A percentile compares a stretch with the other conserved stretches of the same genome.
These are phyloP conservation scores for Discostella stelligera DNA, from an alignment of 352 stramenopile genomes.

Conservation along the genomic window DNA sequence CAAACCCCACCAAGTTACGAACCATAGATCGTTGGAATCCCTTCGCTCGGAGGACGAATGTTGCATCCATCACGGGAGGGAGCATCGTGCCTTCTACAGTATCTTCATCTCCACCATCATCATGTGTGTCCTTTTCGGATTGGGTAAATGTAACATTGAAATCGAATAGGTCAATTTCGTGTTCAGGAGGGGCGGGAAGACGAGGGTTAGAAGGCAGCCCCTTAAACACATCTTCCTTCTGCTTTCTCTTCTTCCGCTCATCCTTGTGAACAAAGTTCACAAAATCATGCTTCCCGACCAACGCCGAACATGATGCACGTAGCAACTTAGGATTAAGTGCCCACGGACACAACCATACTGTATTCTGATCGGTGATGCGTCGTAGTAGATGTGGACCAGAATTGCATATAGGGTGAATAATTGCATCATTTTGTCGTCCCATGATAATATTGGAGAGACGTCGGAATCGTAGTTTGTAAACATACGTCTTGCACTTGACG, in stretches of 20 bases:
- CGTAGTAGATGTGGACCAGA: constrained; percentile 47
- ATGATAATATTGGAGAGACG: constrained; percentile 11
- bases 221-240: background rate
- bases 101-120: background rate
- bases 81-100: background rate
- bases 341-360: constrained; percentile 66
- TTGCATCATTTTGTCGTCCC: constrained; percentile 13
- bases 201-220: background rate
- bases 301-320: constrained; percentile 41
- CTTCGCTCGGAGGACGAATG: constrained; percentile 62
- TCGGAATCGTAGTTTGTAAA: constrained; percentile 70
- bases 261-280: constrained; percentile 70
- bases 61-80: constrained; percentile 49
- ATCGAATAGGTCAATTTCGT: constrained; percentile 49
- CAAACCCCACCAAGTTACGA: constrained; percentile 70
- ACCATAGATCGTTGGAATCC: constrained; percentile 74
- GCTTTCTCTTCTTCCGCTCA: constrained; percentile 23
- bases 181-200: background rate
- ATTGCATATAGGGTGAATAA: constrained; percentile 61
- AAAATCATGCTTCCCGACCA: constrained; percentile 66
- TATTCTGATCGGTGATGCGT: constrained; percentile 48
- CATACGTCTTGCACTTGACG: constrained; percentile 63
- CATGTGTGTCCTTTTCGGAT: background rate
- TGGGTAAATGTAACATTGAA: constrained; percentile 30
- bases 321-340: constrained; percentile 59